Evolutionary conservation across 2,329 filamentous ascomycete species (phyloP), one percentile per base, ranked within the genome.

Genomic region (Sclerotinia nivalis): DNA sequence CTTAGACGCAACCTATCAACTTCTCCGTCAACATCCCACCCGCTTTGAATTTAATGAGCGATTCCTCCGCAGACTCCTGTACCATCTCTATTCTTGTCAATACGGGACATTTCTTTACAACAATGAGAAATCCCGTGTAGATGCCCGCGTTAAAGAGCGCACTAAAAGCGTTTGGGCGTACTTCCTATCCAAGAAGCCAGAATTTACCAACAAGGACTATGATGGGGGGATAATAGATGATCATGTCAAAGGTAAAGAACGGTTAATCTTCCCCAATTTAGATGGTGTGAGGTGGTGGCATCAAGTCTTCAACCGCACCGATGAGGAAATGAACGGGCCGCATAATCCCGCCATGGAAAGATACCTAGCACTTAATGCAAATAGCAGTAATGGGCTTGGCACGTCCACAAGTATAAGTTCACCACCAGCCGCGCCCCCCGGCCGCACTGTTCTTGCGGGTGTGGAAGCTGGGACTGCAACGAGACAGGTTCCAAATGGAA

Each of bases 61-160:
- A 6, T 98, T 99, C 80, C 83, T 99, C 9, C 87, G 93, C 37
- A 89, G 96, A 28, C 83, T 99, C 4, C 84, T 98, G 1, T 99
- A 98, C 78, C 96, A 99, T 79, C 86, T 97, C 1, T 95, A 98
- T 78, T 95, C 95, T 0, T 97, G 94, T 74, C 96, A 99, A 79
- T 99, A 97, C 73, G 96, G 96, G 59, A 97, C 95, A 0, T 99
- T 99, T 79, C 84, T 99, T 7, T 97, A 92, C 81, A 97, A 99
- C 81, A 96, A 89, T 69, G 96, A 99, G 79, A 96, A 93, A 77
- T 92, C 97, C 76, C 89, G 96, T 4, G 83, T 88, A 22, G 91
- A 96, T 56, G 86, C 88, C 31, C 85, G 84, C 40, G 89, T 92
- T 0, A 83, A 84, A 52, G 89, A 93, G 75, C 86, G 88, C 68